phyloP scores from a whole-genome alignment of 2,329 filamentous ascomycete species.

The Fusarium sarcochroum region DNA sequence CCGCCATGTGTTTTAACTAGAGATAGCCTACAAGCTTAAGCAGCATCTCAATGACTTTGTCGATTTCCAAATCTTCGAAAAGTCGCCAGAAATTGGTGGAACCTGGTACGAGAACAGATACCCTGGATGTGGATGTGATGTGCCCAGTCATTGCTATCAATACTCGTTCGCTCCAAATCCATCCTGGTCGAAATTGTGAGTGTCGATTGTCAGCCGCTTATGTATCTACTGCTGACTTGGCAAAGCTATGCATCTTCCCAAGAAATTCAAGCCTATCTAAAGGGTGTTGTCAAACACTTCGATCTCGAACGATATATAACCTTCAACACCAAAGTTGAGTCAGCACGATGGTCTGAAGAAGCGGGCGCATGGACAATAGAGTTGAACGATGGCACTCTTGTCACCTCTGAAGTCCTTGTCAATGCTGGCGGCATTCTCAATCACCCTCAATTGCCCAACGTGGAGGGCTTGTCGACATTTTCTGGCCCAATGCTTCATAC shows the following conservation, averaged over 20 bases:
- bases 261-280: constrained; percentile 72
- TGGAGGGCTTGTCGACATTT: constrained; percentile 62
- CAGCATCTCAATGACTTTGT: constrained; percentile 27
- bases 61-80: constrained; percentile 63
- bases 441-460: constrained; percentile 66
- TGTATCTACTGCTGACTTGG: background rate
- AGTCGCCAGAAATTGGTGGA: constrained; percentile 68
- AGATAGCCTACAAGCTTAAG: constrained; percentile 49
- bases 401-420: constrained; percentile 61
- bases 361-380: background rate
- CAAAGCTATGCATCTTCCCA: constrained; percentile 61
- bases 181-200: constrained; percentile 66
- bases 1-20: background rate
- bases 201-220: fast-evolving
- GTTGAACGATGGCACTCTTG: background rate
- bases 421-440: constrained; percentile 64
- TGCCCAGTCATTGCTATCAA: constrained; percentile 66
- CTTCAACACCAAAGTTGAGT: constrained; percentile 45
- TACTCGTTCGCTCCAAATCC: constrained; percentile 61
- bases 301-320: constrained; percentile 56
- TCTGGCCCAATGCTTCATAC: constrained; percentile 66
- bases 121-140: constrained; percentile 65
- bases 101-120: constrained; percentile 73
- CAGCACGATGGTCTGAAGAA: constrained; percentile 51
- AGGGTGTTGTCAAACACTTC: constrained; percentile 60